phyloP scores from a whole-genome alignment of 257 asterid genomes.

The Rhazya stricta region DNA sequence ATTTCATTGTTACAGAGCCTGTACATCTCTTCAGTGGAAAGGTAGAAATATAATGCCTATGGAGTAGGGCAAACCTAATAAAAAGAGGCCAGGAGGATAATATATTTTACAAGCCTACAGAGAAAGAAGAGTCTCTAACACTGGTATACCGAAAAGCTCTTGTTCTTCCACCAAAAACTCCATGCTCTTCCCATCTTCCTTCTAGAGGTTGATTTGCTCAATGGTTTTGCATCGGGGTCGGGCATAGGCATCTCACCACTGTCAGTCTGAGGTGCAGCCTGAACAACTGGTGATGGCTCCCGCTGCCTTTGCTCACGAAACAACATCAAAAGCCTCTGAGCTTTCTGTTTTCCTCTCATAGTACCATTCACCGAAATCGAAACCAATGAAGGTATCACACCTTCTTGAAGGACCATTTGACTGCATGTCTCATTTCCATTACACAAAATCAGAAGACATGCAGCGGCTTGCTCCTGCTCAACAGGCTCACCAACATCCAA shows the following conservation, averaged over 20 bases:
- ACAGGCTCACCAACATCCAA: constrained; percentile 71
- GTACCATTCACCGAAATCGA: constrained; percentile 89
- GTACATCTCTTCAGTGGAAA: constrained; percentile 9
- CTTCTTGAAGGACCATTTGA: constrained; percentile 93
- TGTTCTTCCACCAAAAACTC: constrained; percentile 35
- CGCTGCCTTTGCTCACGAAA: constrained; percentile 90
- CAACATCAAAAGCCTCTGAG: constrained; percentile 90
- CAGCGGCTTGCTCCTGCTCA: constrained; percentile 92
- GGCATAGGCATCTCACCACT: constrained; percentile 25
- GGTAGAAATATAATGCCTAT: not conserved
- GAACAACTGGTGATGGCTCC: constrained; percentile 45
- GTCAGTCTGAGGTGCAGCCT: constrained; percentile 27
- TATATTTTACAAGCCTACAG: not conserved
- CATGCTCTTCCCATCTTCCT: constrained; percentile 19
- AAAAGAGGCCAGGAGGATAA: too few relatives aligned
- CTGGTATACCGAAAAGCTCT: constrained; percentile 29
- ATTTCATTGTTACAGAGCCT: constrained; percentile 11
- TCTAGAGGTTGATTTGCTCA: constrained; percentile 66
- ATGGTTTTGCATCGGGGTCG: constrained; percentile 41
- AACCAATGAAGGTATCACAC: constrained; percentile 87
- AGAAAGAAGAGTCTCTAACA: not conserved
- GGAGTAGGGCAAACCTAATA: not conserved
- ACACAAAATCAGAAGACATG: constrained; percentile 72
- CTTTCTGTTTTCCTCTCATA: constrained; percentile 87
- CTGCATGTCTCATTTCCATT: constrained; percentile 76